phyloP scores from a whole-genome alignment of 768 basidiomycete species.

The Auricularia auricula-judae region DNA sequence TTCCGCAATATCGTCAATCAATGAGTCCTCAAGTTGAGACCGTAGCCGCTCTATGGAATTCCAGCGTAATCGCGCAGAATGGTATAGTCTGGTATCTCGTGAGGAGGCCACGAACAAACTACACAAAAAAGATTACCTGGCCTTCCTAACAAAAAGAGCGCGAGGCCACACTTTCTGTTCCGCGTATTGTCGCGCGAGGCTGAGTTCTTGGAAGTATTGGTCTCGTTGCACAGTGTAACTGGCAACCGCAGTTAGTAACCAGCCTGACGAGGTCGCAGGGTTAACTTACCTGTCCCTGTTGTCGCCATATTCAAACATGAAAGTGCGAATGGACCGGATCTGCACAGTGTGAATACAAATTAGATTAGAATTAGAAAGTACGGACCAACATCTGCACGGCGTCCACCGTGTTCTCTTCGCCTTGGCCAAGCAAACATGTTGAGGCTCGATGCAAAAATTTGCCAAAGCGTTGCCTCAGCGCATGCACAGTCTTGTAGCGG shows the following conservation, averaged over 20 bases:
- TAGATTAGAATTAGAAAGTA: conserved; percentile 1
- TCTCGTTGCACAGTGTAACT: conserved; percentile 37
- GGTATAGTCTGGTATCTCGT: conserved; percentile 15
- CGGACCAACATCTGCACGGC: conserved; percentile 62
- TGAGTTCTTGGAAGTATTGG: conserved; percentile 47
- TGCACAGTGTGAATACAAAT: conserved; percentile 14
- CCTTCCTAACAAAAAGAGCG: conserved; percentile 54
- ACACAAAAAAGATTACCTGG: conserved; percentile 32
- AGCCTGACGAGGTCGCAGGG: not conserved
- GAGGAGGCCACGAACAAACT: not conserved
- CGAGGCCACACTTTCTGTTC: conserved; percentile 71
- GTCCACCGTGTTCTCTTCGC: conserved; percentile 74
- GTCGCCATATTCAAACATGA: conserved; percentile 66
- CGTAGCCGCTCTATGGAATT: conserved; percentile 61
- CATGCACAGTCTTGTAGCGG: conserved; percentile 47
- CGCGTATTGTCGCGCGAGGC: conserved; percentile 54
- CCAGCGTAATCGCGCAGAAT: conserved; percentile 59
- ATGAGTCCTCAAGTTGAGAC: conserved; percentile 43
- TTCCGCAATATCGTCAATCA: conserved; percentile 62
- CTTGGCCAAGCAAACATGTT: conserved; percentile 52
- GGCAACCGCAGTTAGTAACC: conserved; percentile 27
- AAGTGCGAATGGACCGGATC: conserved; percentile 60
- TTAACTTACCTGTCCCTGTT: conserved; percentile 39
- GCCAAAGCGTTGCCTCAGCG: conserved; percentile 52
- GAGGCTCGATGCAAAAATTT: conserved; percentile 63